Evolutionary conservation across 2,329 filamentous ascomycete genomes (phyloP).

Genomic region (Colletotrichum sp.): DNA sequence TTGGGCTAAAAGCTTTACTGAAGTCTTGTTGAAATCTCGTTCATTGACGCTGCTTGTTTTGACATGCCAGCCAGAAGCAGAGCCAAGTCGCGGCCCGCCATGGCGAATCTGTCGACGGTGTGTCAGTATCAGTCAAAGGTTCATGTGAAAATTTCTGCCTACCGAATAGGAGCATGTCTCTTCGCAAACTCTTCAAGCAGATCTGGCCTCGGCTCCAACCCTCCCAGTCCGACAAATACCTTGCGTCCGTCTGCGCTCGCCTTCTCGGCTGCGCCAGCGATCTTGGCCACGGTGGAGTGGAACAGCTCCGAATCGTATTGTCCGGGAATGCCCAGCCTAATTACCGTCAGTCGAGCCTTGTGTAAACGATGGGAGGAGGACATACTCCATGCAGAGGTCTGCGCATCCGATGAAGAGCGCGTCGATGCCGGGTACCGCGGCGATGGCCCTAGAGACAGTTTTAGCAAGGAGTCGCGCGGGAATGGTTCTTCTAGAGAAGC

Average conservation of each 20-base stretch:
- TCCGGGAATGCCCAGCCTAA: neutral
- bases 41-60: conserved; percentile 1
- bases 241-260: conserved; percentile 1
- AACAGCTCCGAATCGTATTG: conserved; percentile 1
- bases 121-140: neutral
- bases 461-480: no score
- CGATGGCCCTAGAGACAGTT: neutral
- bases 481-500: no score
- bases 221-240: neutral
- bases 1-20: neutral
- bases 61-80: conserved; percentile 1
- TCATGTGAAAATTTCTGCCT: neutral
- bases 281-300: neutral
- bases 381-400: conserved; percentile 9
- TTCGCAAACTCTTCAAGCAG: neutral
- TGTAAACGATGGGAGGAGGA: neutral
- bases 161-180: neutral
- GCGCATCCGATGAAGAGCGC: conserved; percentile 7
- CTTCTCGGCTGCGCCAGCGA: neutral
- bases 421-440: neutral
- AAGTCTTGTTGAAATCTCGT: neutral
- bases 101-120: neutral
- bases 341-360: neutral
- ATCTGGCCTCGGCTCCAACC: conserved; percentile 5
- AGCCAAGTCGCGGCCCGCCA: conserved; percentile 2